A percentile compares a stretch with the other conserved stretches of the same genome.
phyloP scores from a whole-genome alignment of 805 yeast species.

The Wickerhamiella spandovensis region DNA sequence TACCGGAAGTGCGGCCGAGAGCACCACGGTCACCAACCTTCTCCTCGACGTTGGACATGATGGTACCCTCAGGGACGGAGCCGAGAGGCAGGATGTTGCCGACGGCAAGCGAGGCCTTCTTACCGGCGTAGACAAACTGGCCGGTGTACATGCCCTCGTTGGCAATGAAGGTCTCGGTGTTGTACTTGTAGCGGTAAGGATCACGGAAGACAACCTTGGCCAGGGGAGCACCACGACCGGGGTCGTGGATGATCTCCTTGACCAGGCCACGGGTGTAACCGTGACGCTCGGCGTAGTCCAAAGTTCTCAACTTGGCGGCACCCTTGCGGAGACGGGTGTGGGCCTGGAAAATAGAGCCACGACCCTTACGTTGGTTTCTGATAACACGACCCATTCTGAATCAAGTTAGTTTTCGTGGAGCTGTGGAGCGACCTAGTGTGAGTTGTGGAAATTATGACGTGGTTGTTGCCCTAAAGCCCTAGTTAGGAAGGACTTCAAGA shows the following conservation, averaged over 20 bases:
- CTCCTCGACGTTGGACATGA: constrained; percentile 96
- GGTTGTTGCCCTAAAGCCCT: constrained; percentile 1
- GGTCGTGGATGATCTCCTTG: constrained; percentile 96
- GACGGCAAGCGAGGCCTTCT: constrained; percentile 83
- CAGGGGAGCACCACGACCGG: constrained; percentile 99
- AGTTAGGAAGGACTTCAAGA: not conserved
- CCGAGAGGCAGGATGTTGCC: constrained; percentile 97
- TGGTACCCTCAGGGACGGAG: constrained; percentile 98
- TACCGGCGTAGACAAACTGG: constrained; percentile 97
- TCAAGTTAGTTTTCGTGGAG: not conserved
- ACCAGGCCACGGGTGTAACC: constrained; percentile 99
- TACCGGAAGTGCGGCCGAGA: constrained; percentile 98
- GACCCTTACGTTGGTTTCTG: constrained; percentile 99
- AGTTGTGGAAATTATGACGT: not conserved
- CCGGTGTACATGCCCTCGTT: constrained; percentile 99
- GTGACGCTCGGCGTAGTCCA: constrained; percentile 98
- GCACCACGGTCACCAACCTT: constrained; percentile 99
- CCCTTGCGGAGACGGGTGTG: constrained; percentile 99
- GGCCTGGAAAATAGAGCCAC: constrained; percentile 96
- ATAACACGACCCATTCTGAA: constrained; percentile 44
- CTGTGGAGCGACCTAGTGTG: not conserved
- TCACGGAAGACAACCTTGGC: constrained; percentile 99
- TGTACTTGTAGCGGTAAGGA: constrained; percentile 96
- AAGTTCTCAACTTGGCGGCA: constrained; percentile 99
- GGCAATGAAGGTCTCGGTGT: constrained; percentile 98